Percentiles rank a stretch among this genome's conserved stretches.
phyloP scores from a whole-genome alignment of 2,329 filamentous ascomycete species.

The Leptographium procerum region DNA sequence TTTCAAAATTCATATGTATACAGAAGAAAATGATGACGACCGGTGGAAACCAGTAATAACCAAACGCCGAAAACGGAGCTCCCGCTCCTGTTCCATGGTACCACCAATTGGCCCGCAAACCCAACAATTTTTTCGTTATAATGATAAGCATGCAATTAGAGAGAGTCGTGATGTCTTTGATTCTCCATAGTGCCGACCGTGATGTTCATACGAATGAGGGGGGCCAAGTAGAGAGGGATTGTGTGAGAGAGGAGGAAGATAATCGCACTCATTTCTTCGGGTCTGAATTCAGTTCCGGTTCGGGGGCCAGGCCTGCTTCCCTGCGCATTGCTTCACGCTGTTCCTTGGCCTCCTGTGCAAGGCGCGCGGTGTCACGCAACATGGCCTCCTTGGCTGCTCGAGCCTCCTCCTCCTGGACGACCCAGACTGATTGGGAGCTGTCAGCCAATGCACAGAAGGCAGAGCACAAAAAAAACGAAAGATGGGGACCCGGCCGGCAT shows the following conservation, averaged over 20 bases:
- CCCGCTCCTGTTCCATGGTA: background rate
- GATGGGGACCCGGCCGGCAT: slow-evolving; percentile 20
- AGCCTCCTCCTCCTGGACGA: slow-evolving; percentile 38
- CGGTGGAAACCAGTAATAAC: background rate
- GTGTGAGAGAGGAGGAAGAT: background rate
- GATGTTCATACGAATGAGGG: background rate
- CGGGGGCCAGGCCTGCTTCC: slow-evolving; percentile 32
- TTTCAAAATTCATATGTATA: background rate
- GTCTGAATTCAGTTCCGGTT: slow-evolving; percentile 6
- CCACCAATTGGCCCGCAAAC: background rate
- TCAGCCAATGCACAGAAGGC: background rate
- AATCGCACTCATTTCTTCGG: background rate
- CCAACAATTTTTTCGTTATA: background rate
- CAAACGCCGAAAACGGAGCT: background rate
- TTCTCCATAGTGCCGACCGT: background rate
- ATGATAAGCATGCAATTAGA: background rate
- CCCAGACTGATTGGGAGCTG: slow-evolving; percentile 29
- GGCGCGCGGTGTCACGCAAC: slow-evolving; percentile 22
- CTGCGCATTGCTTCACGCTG: slow-evolving; percentile 37
- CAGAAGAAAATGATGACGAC: background rate
- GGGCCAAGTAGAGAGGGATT: too few species aligned
- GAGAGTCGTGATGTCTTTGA: background rate
- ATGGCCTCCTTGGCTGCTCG: slow-evolving; percentile 28
- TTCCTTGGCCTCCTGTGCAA: slow-evolving; percentile 29
- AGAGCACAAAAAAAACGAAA: background rate